These are phyloP conservation scores for Oryza meyeriana DNA, from an alignment of 176 grass and related monocot species.

Conservation along the genomic window DNA sequence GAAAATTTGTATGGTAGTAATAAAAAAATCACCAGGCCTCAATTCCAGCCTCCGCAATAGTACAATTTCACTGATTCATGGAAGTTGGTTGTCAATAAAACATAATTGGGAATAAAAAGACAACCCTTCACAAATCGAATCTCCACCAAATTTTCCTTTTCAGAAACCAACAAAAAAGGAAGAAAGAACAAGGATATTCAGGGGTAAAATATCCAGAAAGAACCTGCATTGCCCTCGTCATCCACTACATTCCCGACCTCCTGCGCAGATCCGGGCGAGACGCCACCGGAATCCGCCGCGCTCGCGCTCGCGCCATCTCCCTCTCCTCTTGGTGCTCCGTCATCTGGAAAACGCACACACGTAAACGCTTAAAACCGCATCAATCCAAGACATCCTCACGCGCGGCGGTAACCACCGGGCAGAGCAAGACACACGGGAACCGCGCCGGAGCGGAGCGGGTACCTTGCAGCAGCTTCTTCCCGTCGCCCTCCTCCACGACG, in stretches of 20 bases:
- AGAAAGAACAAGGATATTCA: not conserved
- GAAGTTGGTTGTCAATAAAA: not conserved
- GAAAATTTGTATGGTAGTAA: not conserved
- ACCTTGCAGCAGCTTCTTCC: slow-evolving; percentile 26
- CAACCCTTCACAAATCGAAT: slow-evolving; percentile 14
- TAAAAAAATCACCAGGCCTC: not conserved
- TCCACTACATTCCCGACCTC: not conserved
- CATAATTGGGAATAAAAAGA: not conserved
- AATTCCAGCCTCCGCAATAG: not conserved
- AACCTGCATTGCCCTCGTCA: slow-evolving; percentile 28
- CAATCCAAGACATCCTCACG: not conserved
- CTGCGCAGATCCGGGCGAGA: slow-evolving; percentile 36
- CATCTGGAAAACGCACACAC: slow-evolving; percentile 13
- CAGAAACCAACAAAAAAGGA: slow-evolving; percentile 20
- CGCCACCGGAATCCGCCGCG: slow-evolving; percentile 18
- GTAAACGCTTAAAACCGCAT: slow-evolving; percentile 3
- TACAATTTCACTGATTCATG: slow-evolving; percentile 18
- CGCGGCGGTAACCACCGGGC: not conserved
- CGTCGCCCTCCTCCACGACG: not conserved
- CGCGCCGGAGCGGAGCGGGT: not conserved
- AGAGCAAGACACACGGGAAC: not conserved
- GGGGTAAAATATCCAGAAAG: not conserved
- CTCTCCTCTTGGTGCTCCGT: not conserved
- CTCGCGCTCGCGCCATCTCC: slow-evolving; percentile 1
- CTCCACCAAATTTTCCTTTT: not conserved